phyloP scores from a whole-genome alignment of 169 alveolate species.

The Babesia caballi region DNA sequence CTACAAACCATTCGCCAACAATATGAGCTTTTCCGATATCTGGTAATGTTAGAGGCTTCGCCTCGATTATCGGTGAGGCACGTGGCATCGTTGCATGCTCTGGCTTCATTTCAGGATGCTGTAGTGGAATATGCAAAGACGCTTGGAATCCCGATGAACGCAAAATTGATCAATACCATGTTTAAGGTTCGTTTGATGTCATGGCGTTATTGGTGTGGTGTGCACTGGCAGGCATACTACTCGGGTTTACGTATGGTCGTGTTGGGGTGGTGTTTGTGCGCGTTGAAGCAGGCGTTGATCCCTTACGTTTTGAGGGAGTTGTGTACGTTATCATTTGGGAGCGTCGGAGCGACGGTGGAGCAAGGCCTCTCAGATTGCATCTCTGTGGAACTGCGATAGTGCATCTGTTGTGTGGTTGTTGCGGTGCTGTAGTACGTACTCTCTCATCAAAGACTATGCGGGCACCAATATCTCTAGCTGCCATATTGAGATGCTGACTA shows the following conservation, averaged over 20 bases:
- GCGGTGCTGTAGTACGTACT: no score
- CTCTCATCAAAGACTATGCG: no score
- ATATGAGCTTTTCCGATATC: background rate
- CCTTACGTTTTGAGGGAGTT: background rate
- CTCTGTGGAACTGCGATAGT: no score
- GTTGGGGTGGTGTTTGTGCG: background rate
- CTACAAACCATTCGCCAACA: background rate
- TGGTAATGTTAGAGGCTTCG: slow-evolving; percentile 39
- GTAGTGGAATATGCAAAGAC: background rate
- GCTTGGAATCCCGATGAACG: background rate
- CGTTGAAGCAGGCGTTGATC: background rate
- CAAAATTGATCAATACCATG: background rate
- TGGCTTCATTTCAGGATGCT: slow-evolving; percentile 2
- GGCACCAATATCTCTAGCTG: no score
- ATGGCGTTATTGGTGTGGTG: background rate
- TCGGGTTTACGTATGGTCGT: background rate
- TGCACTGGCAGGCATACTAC: background rate
- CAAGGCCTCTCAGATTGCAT: no score
- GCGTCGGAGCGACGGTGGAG: no score
- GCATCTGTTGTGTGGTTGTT: no score
- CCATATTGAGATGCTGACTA: no score
- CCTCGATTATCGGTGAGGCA: slow-evolving; percentile 19
- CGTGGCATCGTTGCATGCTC: background rate
- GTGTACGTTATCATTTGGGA: no score
- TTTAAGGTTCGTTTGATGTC: background rate